A percentile compares a stretch with the other conserved stretches of the same genome.
Evolutionary conservation across 2,329 filamentous ascomycete species (phyloP).

Genomic region (Stagonosporopsis rhizophila): DNA sequence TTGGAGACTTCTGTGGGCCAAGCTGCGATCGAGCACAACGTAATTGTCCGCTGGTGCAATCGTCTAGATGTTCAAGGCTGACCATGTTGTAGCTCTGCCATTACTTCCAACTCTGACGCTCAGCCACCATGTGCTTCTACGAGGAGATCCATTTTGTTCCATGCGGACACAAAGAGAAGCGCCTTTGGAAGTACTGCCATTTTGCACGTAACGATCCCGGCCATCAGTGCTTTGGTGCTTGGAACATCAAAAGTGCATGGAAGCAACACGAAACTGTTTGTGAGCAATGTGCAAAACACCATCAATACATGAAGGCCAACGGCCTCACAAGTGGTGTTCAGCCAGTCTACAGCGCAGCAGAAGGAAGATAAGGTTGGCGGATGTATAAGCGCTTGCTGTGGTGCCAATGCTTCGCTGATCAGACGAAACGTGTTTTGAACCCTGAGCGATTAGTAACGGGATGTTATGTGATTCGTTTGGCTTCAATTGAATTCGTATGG

Average conservation of each 20-base stretch:
- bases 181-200: conserved; percentile 75
- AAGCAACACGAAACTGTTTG: conserved; percentile 56
- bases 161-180: conserved; percentile 67
- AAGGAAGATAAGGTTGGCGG: neutral
- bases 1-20: neutral
- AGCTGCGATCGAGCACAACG: neutral
- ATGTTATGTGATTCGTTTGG: neutral
- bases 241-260: conserved; percentile 66
- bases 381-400: neutral
- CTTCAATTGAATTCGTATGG: neutral
- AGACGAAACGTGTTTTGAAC: no score
- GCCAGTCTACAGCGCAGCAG: neutral
- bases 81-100: neutral
- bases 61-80: neutral
- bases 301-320: conserved; percentile 1
- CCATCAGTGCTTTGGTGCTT: conserved; percentile 73
- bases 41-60: neutral
- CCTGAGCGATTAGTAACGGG: neutral
- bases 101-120: neutral
- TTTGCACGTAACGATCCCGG: conserved; percentile 74
- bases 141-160: conserved; percentile 69
- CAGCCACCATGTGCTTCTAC: conserved; percentile 68
- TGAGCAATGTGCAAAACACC: conserved; percentile 16
- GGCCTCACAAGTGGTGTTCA: neutral
- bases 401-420: neutral